These are phyloP conservation scores for Claviceps fusiformis DNA, from an alignment of 2,329 filamentous ascomycete genomes.

Conservation along the genomic window DNA sequence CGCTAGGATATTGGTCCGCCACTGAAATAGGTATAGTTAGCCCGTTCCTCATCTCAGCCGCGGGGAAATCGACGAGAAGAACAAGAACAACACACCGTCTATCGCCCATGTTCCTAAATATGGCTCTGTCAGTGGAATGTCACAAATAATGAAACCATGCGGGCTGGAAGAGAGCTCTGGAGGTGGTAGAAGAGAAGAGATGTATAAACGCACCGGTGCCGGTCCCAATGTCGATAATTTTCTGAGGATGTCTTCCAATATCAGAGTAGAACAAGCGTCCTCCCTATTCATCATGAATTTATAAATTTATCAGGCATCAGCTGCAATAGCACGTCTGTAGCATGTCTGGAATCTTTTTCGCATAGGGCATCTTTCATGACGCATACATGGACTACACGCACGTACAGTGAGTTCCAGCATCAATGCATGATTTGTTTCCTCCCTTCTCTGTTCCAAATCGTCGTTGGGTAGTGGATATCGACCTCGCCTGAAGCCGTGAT, in stretches of 20 bases:
- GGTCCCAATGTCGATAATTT: constrained; percentile 35
- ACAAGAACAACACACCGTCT: constrained; percentile 20
- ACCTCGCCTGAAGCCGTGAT: constrained; percentile 29
- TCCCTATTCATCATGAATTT: constrained; percentile 11
- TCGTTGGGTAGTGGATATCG: constrained; percentile 35
- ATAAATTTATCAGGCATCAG: too few species aligned
- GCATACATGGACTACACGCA: not conserved
- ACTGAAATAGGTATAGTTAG: constrained; percentile 12
- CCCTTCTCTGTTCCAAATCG: constrained; percentile 29
- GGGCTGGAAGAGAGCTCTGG: not conserved
- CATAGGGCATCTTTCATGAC: too few species aligned
- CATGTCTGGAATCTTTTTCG: not conserved
- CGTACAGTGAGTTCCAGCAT: constrained; percentile 29
- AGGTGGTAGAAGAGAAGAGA: too few species aligned
- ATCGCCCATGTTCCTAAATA: constrained; percentile 37
- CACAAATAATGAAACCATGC: not conserved
- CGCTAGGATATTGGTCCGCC: constrained; percentile 27
- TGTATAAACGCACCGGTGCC: constrained; percentile 26
- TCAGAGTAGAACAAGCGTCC: constrained; percentile 27
- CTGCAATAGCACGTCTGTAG: not conserved
- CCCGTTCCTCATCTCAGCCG: not conserved
- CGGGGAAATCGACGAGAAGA: not conserved
- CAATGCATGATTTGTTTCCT: constrained; percentile 31
- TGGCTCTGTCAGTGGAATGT: not conserved
- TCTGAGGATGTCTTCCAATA: constrained; percentile 24